Percentiles rank a stretch among this genome's conserved stretches.
Conservation (phyloP, 176 grass and related monocot genomes). For the barley (Hordeum vulgare) region DNA sequence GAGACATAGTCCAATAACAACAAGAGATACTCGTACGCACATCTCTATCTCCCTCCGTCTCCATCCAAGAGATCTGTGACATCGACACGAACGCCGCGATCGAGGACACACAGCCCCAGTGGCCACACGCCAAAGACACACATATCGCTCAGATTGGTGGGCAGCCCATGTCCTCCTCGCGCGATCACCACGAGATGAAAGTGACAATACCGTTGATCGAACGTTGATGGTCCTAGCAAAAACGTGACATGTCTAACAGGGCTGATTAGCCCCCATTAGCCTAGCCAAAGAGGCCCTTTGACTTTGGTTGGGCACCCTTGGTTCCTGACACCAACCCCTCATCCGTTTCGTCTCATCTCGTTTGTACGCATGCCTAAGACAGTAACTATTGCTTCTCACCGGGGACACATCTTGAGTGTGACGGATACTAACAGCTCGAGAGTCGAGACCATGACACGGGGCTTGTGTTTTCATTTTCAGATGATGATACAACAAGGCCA, state of each 20-base stretch:
- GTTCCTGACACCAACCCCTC: not conserved
- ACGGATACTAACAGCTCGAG: not conserved
- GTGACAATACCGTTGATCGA: not conserved
- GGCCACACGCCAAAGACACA: not conserved
- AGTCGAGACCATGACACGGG: not conserved
- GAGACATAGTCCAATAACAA: not conserved
- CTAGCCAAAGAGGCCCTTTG: not conserved
- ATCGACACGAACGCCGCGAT: not conserved
- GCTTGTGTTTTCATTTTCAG: not conserved
- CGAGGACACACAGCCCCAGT: not conserved
- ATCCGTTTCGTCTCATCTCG: not conserved
- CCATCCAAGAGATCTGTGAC: not conserved
- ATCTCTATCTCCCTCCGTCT: not conserved
- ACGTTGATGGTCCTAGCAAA: not conserved
- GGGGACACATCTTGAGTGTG: not conserved
- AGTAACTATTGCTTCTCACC: not conserved
- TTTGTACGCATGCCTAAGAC: not conserved
- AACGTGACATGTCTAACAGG: not conserved
- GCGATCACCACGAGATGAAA: not conserved
- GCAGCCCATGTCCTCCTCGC: not conserved
- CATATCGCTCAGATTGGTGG: not conserved
- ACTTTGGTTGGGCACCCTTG: not conserved
- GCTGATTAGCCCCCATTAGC: not conserved
- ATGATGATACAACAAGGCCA: not conserved
- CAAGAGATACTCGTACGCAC: not conserved